Base-by-base conservation (phyloP, 176 grass and related monocot genomes). In the Bromus sterilis region DNA sequence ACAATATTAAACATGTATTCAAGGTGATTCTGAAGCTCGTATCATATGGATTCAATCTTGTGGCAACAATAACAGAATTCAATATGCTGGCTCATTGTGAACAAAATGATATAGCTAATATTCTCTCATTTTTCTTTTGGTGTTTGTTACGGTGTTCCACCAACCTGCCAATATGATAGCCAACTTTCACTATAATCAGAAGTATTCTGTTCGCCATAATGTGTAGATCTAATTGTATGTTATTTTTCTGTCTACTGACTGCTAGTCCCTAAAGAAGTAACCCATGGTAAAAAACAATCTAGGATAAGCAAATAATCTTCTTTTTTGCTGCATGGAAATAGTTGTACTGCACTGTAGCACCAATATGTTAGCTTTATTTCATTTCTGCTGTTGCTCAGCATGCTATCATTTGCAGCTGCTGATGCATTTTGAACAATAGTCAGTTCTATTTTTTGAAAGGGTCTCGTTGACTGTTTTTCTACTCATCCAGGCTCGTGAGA, bases 401-500 rank as follows among this genome's bases (percentile, higher is more conserved):
- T 82, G 64, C 11, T 79, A 72, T 46, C 33, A 62, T 44, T 34
- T 71, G 18, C 65, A 31, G 55, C 77, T 41, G 29, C 26, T 76
- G 16, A 30, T 46, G 13, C 18, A 80, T 42, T 58, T 62, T 71
- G 0, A 33, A 79, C 23, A 62, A 66, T 72, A 46, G 2, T 16
- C 13, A 5, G 58, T 36, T 61, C 67, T 2, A 14, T 80, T 92
- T 83, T 59, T 37, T 56, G 30, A 43, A 80, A 66, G 60, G 24
- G 13, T 57, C 69, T 66, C 35, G 33, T 23, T 56, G 21, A 81
- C 21, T 85, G 48, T 49, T 87, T 51, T 62, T 66, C 25, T 73
- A 88, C 40, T 48, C 78, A 44, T 14, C 29, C 81, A 99, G 97
- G 97, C 87, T 66, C 93, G 93, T 64, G 97, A 96, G 80, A 99